A percentile compares a stretch with the other conserved stretches of the same genome.
These are phyloP conservation scores for Aspergillus sp. DNA, from an alignment of 2,329 filamentous ascomycete genomes.

Conservation along the genomic window DNA sequence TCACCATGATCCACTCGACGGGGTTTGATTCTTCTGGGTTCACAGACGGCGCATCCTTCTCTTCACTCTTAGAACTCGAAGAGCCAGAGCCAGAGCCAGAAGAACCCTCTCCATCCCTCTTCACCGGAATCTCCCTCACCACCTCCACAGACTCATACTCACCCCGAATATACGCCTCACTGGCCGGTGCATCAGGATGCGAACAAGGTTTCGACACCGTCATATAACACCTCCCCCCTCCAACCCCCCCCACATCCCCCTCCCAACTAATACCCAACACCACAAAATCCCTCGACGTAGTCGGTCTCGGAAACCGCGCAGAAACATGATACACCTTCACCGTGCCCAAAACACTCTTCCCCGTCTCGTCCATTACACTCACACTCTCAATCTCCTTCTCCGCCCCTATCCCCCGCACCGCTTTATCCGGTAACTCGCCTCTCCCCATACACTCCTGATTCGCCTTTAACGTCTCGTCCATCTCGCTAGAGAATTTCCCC, in stretches of 20 bases:
- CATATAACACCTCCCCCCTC: conserved; percentile 66
- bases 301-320: conserved; percentile 85
- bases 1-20: conserved; percentile 92
- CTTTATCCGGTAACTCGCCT: conserved; percentile 66
- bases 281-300: conserved; percentile 82
- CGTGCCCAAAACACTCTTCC: conserved; percentile 15
- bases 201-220: conserved; percentile 79
- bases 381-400: conserved; percentile 67
- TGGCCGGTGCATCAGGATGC: conserved; percentile 67
- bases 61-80: conserved; percentile 4
- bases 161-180: conserved; percentile 73
- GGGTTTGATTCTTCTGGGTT: conserved; percentile 56
- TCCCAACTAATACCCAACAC: conserved; percentile 68
- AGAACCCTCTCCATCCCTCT: conserved; percentile 4
- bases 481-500: conserved; percentile 71
- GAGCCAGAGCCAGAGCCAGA: conserved; percentile 1
- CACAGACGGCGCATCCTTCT: conserved; percentile 9
- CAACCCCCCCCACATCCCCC: conserved; percentile 12
- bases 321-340: conserved; percentile 73
- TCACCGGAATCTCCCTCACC: conserved; percentile 69
- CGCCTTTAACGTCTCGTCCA: conserved; percentile 69
- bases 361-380: conserved; percentile 46
- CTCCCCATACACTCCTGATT: conserved; percentile 62
- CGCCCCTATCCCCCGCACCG: conserved; percentile 79
- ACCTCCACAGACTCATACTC: conserved; percentile 89